These are phyloP conservation scores for Chlorociboria aeruginascens DNA, from an alignment of 495 filamentous ascomycete genomes.

Conservation along the genomic window DNA sequence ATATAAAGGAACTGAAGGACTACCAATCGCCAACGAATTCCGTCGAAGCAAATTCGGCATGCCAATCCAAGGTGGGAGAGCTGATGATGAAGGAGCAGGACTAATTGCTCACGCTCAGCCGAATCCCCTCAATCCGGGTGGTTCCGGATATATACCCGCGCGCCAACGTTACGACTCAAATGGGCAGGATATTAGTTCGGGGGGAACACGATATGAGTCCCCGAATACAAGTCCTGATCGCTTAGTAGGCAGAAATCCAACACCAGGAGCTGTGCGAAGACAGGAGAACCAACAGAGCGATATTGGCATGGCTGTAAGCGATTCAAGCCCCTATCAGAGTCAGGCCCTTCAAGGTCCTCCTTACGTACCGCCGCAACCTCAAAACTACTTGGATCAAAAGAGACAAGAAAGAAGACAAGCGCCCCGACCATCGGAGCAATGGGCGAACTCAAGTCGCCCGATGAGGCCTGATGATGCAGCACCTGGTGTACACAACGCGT, in stretches of 20 bases:
- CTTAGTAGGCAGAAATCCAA: constrained; percentile 4
- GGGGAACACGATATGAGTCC: constrained; percentile 1
- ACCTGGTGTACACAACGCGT: constrained; percentile 20
- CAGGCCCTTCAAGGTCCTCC: constrained; percentile 6
- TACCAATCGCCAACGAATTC: constrained; percentile 33
- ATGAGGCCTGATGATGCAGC: constrained; percentile 13
- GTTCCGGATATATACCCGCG: constrained; percentile 16
- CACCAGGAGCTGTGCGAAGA: constrained; percentile 2
- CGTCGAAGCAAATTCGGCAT: constrained; percentile 27
- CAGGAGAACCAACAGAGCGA: not conserved
- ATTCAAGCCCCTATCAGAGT: constrained; percentile 20
- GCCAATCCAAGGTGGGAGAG: not conserved
- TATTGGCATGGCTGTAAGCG: constrained; percentile 19
- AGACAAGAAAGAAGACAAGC: constrained; percentile 10
- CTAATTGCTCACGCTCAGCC: constrained; percentile 36
- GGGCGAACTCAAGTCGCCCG: constrained; percentile 7
- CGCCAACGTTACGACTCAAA: constrained; percentile 13
- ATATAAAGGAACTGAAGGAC: constrained; percentile 23
- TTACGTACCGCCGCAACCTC: constrained; percentile 7
- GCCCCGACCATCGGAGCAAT: constrained; percentile 5
- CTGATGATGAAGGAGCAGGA: constrained; percentile 30
- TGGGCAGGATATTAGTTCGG: constrained; percentile 12
- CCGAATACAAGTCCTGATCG: constrained; percentile 6
- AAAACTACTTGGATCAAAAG: constrained; percentile 7
- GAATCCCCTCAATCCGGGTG: constrained; percentile 23